Evolutionary conservation across 371 early-diverging fungal species (phyloP), one percentile per base, ranked within the genome.

Genomic region (Mucor velutinosus): DNA sequence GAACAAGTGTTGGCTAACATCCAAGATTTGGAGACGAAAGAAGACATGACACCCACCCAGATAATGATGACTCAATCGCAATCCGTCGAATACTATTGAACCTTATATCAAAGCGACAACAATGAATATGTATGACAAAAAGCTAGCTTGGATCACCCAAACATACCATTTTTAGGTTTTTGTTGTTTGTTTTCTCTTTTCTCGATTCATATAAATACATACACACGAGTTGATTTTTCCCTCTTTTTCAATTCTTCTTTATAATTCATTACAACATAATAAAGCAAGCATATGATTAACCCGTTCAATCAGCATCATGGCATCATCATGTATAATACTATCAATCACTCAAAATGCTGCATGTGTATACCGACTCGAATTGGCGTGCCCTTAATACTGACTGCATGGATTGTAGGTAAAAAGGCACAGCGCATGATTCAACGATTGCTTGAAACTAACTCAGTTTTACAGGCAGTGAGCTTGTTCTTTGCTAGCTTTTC

Each of bases 401-500:
- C 65, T 17, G 45, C 14, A 43, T 65, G 65, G 65, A 65, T 65
- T 65, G 65, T 65, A 65, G 58, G 65, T 65, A 58, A 58, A 45
- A 15, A 17, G 10, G 14, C 15, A 60, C 39, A 23, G 11, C 14
- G 33, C 45, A 60, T 29, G 23, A 7, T n/a, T 27, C 14, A 39
- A 32, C 8, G 27, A 17, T 14, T 14, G 19, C 6, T n/a, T 19
- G 19, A 35, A 37, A 37, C n/a, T 32, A 3, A 21, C 15, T 25
- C n/a, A 4, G 21, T 11, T 17, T 10, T 35, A 12, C 23, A 75
- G 70, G 76, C 61, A 3, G 33, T 72, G 12, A 69, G 70, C 37
- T 53, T 72, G 23, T 75, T 72, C n/a, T 71, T 75, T 58, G 65
- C 65, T 43, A 43, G 47, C 19, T 63, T 70, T 33, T 62, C 70